A percentile compares a stretch with the other conserved stretches of the same genome.
These are phyloP conservation scores for Mortierella sp. DNA, from an alignment of 371 early-diverging fungal genomes.

Conservation along the genomic window DNA sequence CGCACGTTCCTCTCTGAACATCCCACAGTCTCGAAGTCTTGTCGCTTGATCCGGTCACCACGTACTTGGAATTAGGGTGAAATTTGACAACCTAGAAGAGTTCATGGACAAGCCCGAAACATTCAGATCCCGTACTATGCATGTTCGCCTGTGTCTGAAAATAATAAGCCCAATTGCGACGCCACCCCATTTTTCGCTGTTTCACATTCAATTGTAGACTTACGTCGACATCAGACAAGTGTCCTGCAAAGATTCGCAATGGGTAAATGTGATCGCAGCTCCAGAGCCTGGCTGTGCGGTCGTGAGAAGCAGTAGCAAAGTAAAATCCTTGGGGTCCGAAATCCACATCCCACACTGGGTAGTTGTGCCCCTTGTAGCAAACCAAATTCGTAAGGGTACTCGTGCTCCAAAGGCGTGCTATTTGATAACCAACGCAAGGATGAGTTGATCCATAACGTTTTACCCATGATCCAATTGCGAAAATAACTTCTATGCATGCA, in stretches of 20 bases:
- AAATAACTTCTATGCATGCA: neutral
- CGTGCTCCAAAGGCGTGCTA: slow-evolving; percentile 96
- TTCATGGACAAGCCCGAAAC: neutral
- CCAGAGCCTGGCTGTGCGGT: slow-evolving; percentile 98
- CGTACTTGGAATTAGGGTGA: slow-evolving; percentile 99
- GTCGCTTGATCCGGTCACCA: slow-evolving; percentile 97
- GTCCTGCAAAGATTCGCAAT: slow-evolving; percentile 98
- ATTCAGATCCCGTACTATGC: neutral
- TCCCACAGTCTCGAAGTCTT: slow-evolving; percentile 98
- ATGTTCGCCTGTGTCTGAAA: neutral
- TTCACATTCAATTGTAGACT: slow-evolving; percentile 26
- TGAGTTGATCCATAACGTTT: neutral
- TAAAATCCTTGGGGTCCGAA: slow-evolving; percentile 95
- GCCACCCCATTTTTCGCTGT: neutral
- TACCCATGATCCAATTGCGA: neutral
- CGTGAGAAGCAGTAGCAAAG: slow-evolving; percentile 98
- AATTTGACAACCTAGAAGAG: slow-evolving; percentile 88
- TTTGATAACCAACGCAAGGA: neutral
- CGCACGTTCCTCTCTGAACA: slow-evolving; percentile 93
- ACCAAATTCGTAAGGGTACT: slow-evolving; percentile 93
- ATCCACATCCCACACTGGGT: slow-evolving; percentile 98
- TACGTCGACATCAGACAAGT: slow-evolving; percentile 98
- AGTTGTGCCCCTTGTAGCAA: slow-evolving; percentile 97
- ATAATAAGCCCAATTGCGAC: neutral
- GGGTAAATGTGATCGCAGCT: slow-evolving; percentile 96